Base-by-base conservation (phyloP, 805 yeast species). In the Ogataea pini region DNA sequence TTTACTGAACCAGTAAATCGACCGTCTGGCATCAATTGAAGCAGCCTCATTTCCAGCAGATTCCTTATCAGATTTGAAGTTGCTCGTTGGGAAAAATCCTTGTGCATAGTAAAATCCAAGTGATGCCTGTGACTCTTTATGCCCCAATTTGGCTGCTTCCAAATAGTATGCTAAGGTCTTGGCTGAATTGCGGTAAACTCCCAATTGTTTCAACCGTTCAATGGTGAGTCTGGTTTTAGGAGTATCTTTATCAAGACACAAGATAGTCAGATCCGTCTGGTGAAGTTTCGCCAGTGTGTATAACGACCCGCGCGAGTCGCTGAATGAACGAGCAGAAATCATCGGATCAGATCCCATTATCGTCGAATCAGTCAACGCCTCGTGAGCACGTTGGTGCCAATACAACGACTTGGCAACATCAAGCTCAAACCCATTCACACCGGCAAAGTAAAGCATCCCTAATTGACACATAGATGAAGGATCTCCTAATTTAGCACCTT, bases 61-160 rank as follows among this genome's bases (percentile, higher is more conserved):
- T 22, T 61, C 65, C 34, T 59, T 64, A 47, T 67, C 71, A 3
- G 68, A 62, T 36, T 59, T 63, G 53, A 67, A 67, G 33, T 56
- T 58, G 39, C 56, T 48, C 2, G 70, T 60, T 17, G 71, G 71
- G 54, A 68, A 63, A 46, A 44, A 64, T 2, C 94, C 94, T 57
- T 80, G 83, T 56, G 86, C 91, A 62, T 82, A 85, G 48, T 83
- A 82, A 60, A 82, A 77, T 2, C 92, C 95, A 36, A 86, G 67
- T 47, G 82, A 77, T 63, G 81, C 82, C 62, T 85, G 89, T 0
- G 92, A 80, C 20, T 86, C 80, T 4, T 85, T 68, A 57, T 85
- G 82, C 3, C 81, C 79, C 36, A 77, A 67, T 48, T 72, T 73
- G 0, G 88, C 88, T 25, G 88, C 85, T 46, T 75, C 75, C 49